Percentiles rank a stretch among this genome's conserved stretches.
Evolutionary conservation across 2,329 filamentous ascomycete species (phyloP).

Genomic region (Seiridium cupressi): DNA sequence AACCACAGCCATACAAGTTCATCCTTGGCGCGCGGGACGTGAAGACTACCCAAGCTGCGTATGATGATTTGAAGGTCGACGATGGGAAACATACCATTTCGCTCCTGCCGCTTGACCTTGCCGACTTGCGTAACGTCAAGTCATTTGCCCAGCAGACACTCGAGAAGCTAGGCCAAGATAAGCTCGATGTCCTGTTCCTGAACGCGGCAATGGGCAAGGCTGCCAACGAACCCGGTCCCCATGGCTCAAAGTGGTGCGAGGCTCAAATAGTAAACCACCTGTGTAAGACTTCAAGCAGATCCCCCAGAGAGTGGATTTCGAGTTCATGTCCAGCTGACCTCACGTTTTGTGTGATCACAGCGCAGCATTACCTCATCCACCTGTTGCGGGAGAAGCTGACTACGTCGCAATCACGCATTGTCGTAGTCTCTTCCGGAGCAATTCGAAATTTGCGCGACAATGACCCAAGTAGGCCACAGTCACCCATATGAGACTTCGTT

Average conservation of each 20-base stretch:
- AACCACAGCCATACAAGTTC: conserved; percentile 43
- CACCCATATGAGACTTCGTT: background rate
- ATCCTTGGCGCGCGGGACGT: conserved; percentile 50
- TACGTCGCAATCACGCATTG: conserved; percentile 42
- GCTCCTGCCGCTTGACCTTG: conserved; percentile 47
- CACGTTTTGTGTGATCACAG: conserved; percentile 24
- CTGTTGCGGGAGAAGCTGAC: conserved; percentile 46
- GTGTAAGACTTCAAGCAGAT: conserved; percentile 42
- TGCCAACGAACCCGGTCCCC: conserved; percentile 30
- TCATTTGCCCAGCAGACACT: conserved; percentile 44
- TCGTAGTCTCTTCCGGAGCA: conserved; percentile 51
- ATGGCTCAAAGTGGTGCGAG: conserved; percentile 50
- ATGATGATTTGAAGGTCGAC: conserved; percentile 40
- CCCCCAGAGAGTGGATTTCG: no score
- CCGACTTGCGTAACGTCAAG: conserved; percentile 41
- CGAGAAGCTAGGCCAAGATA: conserved; percentile 26
- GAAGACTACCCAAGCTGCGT: conserved; percentile 36
- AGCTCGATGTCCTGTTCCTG: conserved; percentile 47
- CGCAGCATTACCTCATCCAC: conserved; percentile 53
- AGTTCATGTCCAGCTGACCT: background rate
- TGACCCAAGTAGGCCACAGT: conserved; percentile 28
- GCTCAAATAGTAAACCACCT: conserved; percentile 50
- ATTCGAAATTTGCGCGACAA: conserved; percentile 37
- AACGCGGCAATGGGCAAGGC: conserved; percentile 45
- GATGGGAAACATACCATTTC: conserved; percentile 35